phyloP scores from a whole-genome alignment of 495 filamentous ascomycete genomes.

The Podospora fimiseda region DNA sequence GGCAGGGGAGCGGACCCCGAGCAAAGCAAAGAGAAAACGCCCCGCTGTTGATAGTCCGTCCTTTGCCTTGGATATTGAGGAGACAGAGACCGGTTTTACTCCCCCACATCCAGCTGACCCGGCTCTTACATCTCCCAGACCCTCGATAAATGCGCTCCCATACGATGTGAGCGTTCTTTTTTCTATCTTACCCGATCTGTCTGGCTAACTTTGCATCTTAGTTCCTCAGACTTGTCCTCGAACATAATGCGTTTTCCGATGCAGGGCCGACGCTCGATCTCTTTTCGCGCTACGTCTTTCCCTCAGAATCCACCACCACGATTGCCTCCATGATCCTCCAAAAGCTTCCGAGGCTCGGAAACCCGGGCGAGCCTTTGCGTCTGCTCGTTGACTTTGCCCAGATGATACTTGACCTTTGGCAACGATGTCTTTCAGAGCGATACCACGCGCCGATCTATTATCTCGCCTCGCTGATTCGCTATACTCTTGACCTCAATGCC shows the following conservation, averaged over 20 bases:
- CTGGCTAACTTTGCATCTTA: constrained; percentile 7
- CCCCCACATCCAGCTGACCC: background rate
- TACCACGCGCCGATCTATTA: constrained; percentile 41
- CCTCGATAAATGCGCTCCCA: background rate
- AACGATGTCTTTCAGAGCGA: constrained; percentile 33
- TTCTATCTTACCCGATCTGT: constrained; percentile 32
- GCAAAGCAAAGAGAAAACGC: constrained; percentile 47
- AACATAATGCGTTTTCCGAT: constrained; percentile 31
- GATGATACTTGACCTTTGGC: constrained; percentile 40
- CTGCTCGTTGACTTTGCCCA: constrained; percentile 40
- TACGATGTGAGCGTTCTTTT: constrained; percentile 9
- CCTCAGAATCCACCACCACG: constrained; percentile 32
- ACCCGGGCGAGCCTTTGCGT: constrained; percentile 28
- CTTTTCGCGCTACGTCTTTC: constrained; percentile 35
- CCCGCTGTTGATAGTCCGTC: constrained; percentile 44
- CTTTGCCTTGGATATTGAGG: constrained; percentile 41
- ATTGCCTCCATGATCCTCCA: constrained; percentile 40
- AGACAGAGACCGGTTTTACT: constrained; percentile 8
- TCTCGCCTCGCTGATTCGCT: constrained; percentile 32
- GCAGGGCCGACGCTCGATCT: constrained; percentile 37
- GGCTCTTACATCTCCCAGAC: background rate
- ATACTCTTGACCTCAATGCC: constrained; percentile 36
- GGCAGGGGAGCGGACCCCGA: constrained; percentile 39
- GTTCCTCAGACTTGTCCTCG: constrained; percentile 40
- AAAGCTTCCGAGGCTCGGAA: constrained; percentile 33